Base-by-base conservation (phyloP, 305 asterid genomes). In the Rubia tinctorum region DNA sequence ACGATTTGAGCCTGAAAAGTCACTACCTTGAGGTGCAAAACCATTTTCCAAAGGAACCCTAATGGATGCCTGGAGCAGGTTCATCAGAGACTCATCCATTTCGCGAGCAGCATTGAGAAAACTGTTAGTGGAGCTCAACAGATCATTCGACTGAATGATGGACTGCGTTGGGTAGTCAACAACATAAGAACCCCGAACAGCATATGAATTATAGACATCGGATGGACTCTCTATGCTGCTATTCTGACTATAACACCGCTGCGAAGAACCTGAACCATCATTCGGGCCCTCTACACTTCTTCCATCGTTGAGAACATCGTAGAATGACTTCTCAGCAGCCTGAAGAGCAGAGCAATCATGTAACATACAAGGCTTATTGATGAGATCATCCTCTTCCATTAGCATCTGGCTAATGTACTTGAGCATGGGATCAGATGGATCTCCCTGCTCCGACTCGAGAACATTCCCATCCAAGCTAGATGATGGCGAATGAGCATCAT, bases 371-470 rank as follows among this genome's bases (percentile, higher is more conserved):
- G 82, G 79, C 68, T 62, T 69, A 55, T 75, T 68, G 71, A 47
- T 71, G 65, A 78, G 71, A 30, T 78, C 82, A 25, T 75, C 82
- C 44, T 81, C 85, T 69, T 78, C 82, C 85, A 81, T 68, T 3
- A 81, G 44, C 73, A 79, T 81, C 73, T 80, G 74, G 37, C 64
- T 73, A 5, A 80, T 76, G 76, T 25, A 80, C 63, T 80, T 68
- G 40, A 73, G 69, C 72, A 77, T 72, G 17, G 79, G 87, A 69
- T 87, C 90, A 2, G 87, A 79, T 70, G 83, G 67, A 22, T 87
- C 89, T 1, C 39, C 73, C 53, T 82, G 89, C 53, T 66, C 80
- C 5, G 66, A 58, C 47, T 9, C n/a, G 10, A 78, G 79, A 2
- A 55, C 60, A 55, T 55, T 55, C 20, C 81, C 86, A 66, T 87